Conservation (phyloP, 192 early-diverging fungal species). For the Rhizoclosmatium globosum region DNA sequence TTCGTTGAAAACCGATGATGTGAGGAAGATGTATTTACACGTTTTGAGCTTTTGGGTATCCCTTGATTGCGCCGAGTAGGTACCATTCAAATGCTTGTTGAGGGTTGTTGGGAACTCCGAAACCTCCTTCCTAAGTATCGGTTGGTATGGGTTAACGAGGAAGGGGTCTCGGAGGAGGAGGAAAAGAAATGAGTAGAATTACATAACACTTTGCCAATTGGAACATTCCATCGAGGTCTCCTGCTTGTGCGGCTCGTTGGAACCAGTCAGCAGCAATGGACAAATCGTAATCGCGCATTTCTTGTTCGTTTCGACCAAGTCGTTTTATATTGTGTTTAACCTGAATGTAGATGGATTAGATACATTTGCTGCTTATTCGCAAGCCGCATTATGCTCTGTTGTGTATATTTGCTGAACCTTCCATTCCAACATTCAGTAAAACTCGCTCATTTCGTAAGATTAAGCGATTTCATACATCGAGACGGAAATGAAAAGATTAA, state of each 20-base stretch:
- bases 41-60: conserved; percentile 39
- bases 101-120: conserved; percentile 31
- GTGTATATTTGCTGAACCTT: no score
- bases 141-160: background rate
- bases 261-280: conserved; percentile 24
- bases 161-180: background rate
- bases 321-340: background rate
- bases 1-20: background rate
- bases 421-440: no score
- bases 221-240: conserved; percentile 28
- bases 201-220: conserved; percentile 29
- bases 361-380: background rate
- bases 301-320: background rate
- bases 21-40: conserved; percentile 12
- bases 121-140: conserved; percentile 19
- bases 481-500: no score
- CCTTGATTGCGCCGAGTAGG: conserved; percentile 17
- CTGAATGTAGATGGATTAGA: background rate
- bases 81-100: conserved; percentile 37
- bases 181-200: background rate
- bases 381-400: no score
- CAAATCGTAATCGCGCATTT: background rate
- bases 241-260: background rate
- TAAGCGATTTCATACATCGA: no score
- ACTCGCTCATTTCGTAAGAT: no score